Evolutionary conservation across 306 rosid genomes (phyloP).

Genomic region (Styphnolobium japonicum): DNA sequence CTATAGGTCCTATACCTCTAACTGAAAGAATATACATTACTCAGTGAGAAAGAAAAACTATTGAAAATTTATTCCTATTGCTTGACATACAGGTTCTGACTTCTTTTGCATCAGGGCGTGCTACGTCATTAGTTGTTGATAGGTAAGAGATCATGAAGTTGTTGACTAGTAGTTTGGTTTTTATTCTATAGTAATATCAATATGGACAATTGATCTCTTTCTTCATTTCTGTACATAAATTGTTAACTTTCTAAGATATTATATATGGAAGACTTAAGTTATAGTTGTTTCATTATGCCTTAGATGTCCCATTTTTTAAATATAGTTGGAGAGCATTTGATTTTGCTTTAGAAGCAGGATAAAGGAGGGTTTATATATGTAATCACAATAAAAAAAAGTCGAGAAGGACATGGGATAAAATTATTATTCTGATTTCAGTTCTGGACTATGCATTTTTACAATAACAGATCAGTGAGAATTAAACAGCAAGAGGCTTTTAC

Average conservation of each 20-base stretch:
- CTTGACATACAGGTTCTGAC: slow-evolving; percentile 72
- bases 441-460: neutral
- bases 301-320: neutral
- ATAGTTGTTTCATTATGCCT: neutral
- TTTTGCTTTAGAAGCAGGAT: neutral
- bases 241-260: neutral
- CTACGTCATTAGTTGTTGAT: slow-evolving; percentile 95
- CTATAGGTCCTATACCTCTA: slow-evolving; percentile 25
- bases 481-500: neutral
- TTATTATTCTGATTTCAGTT: slow-evolving; percentile 4
- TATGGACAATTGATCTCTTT: neutral
- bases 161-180: slow-evolving; percentile 3
- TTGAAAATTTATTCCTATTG: slow-evolving; percentile 9
- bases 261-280: neutral
- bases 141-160: slow-evolving; percentile 49
- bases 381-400: neutral
- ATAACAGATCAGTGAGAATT: neutral
- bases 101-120: slow-evolving; percentile 98
- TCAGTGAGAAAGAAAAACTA: neutral
- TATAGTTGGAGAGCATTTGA: neutral
- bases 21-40: slow-evolving; percentile 1
- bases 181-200: neutral
- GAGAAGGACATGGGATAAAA: neutral
- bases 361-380: neutral
- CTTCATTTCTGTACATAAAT: neutral